Percentiles rank a stretch among this genome's conserved stretches.
These are phyloP conservation scores for Plasmodium gaboni DNA, from an alignment of 169 alveolate genomes.

Conservation along the genomic window DNA sequence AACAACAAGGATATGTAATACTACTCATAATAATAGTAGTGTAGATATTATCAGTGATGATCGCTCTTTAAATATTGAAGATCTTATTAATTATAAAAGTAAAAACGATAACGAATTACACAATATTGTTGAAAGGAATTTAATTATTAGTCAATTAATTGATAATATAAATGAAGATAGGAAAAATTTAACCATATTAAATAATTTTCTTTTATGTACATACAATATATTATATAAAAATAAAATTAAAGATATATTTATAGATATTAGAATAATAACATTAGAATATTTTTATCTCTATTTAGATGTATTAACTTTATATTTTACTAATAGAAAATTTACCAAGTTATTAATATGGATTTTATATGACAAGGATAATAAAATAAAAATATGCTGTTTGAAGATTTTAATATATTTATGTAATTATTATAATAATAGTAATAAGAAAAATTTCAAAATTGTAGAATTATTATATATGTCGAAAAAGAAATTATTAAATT, in stretches of 20 bases:
- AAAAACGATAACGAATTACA: conserved; percentile 7
- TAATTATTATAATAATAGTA: conserved; percentile 35
- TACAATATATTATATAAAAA: conserved; percentile 53
- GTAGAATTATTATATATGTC: conserved; percentile 51
- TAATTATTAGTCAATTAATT: conserved; percentile 66
- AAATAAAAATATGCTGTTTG: conserved; percentile 28
- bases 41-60: not conserved
- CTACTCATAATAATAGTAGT: not conserved
- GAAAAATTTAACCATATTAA: conserved; percentile 58
- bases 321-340: conserved; percentile 68
- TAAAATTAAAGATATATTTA: conserved; percentile 72
- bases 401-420: conserved; percentile 52
- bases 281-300: conserved; percentile 36
- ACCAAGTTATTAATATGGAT: conserved; percentile 72
- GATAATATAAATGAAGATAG: conserved; percentile 68
- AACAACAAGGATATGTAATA: not conserved
- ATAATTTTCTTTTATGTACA: conserved; percentile 56
- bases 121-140: conserved; percentile 52
- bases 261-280: conserved; percentile 58
- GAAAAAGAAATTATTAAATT: conserved; percentile 66
- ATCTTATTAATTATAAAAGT: conserved; percentile 30
- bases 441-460: conserved; percentile 52
- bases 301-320: conserved; percentile 21
- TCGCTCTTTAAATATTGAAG: conserved; percentile 29
- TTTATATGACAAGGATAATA: conserved; percentile 68